These are phyloP conservation scores for Aspergillus puulaauensis DNA, from an alignment of 2,329 filamentous ascomycete genomes.

Conservation along the genomic window DNA sequence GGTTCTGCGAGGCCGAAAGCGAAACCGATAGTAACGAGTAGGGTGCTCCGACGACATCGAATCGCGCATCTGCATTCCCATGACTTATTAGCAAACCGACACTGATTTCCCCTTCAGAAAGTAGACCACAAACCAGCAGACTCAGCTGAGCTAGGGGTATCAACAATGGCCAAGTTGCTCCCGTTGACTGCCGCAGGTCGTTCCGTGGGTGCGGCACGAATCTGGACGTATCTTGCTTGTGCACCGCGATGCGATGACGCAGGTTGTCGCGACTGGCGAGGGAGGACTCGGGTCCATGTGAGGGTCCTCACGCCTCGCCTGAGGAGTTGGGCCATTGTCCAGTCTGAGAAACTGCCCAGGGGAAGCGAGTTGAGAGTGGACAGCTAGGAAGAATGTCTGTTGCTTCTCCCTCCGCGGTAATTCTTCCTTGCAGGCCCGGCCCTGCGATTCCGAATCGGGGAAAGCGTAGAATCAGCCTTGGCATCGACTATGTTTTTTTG, in stretches of 20 bases:
- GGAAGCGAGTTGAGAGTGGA: conserved; percentile 5
- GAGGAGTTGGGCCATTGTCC: conserved; percentile 38
- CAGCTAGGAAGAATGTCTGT: conserved; percentile 3
- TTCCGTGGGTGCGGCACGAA: conserved; percentile 44
- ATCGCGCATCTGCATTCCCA: conserved; percentile 71
- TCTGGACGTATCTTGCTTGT: conserved; percentile 41
- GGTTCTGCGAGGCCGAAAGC: conserved; percentile 86
- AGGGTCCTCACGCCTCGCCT: conserved; percentile 35
- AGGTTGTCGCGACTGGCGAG: conserved; percentile 23
- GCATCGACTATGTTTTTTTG: background rate
- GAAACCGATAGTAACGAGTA: conserved; percentile 93
- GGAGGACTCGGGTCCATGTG: conserved; percentile 33
- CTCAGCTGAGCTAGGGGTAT: conserved; percentile 39
- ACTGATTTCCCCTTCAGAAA: background rate
- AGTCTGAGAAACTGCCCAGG: conserved; percentile 13
- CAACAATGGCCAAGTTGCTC: conserved; percentile 36
- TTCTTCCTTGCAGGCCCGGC: conserved; percentile 17
- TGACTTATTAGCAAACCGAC: conserved; percentile 15
- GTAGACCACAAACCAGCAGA: conserved; percentile 38
- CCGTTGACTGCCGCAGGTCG: conserved; percentile 38
- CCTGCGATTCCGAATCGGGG: conserved; percentile 20
- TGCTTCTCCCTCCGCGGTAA: conserved; percentile 14
- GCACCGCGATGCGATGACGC: conserved; percentile 20
- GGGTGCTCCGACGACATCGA: conserved; percentile 87
- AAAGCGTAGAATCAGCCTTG: conserved; percentile 18